Percentiles rank a stretch among this genome's conserved stretches.
phyloP scores from a whole-genome alignment of 2,329 filamentous ascomycete genomes.

The Aspergillus brunneoviolaceus region DNA sequence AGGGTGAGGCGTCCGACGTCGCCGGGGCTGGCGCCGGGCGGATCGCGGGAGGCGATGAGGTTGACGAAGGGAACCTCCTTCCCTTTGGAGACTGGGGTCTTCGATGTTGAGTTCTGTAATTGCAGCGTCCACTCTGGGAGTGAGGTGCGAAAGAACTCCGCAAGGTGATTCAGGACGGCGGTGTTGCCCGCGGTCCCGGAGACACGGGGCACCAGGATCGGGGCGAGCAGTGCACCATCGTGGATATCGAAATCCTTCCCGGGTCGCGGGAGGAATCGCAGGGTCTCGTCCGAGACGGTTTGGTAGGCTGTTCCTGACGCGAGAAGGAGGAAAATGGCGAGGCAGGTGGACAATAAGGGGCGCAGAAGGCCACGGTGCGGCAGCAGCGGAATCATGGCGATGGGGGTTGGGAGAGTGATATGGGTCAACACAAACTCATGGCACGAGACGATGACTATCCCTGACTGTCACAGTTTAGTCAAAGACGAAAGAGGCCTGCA shows the following conservation, averaged over 20 bases:
- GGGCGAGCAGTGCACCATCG: slow-evolving; percentile 72
- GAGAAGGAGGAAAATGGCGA: slow-evolving; percentile 26
- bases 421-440: slow-evolving; percentile 4
- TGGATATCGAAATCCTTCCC: slow-evolving; percentile 76
- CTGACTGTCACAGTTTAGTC: neutral
- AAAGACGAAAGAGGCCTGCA: neutral
- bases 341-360: slow-evolving; percentile 27
- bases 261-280: slow-evolving; percentile 70
- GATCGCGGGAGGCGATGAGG: slow-evolving; percentile 81
- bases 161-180: slow-evolving; percentile 76
- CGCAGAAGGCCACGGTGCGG: slow-evolving; percentile 29
- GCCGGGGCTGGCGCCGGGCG: slow-evolving; percentile 72
- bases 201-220: slow-evolving; percentile 83
- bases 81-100: slow-evolving; percentile 72
- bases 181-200: slow-evolving; percentile 77
- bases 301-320: slow-evolving; percentile 50
- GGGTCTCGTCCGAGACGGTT: slow-evolving; percentile 69
- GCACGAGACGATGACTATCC: neutral
- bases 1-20: slow-evolving; percentile 80
- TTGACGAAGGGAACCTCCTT: slow-evolving; percentile 79
- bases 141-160: slow-evolving; percentile 71
- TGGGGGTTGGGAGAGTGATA: neutral
- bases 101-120: slow-evolving; percentile 87
- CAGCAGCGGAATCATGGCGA: slow-evolving; percentile 28
- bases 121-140: slow-evolving; percentile 77